Percentiles rank a stretch among this genome's conserved stretches.
Evolutionary conservation across 2,329 filamentous ascomycete species (phyloP).

Genomic region (Metarhizium brunneum): DNA sequence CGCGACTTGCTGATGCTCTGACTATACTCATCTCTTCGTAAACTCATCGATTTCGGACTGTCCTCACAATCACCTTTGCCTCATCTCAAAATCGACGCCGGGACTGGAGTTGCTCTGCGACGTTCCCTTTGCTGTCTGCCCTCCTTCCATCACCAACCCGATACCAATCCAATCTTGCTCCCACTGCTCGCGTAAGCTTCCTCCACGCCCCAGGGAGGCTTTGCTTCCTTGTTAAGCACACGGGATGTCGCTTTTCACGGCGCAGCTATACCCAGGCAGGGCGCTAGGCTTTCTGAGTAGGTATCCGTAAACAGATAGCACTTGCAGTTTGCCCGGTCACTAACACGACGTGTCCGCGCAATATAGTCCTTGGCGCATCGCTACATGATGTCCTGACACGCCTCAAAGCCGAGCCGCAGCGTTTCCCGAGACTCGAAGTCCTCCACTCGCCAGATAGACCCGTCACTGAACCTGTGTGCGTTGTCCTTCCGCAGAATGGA

Average conservation of each 20-base stretch:
- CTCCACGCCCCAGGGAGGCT: not conserved
- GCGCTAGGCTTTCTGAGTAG: slow-evolving; percentile 52
- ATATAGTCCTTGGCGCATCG: slow-evolving; percentile 83
- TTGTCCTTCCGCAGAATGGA: slow-evolving; percentile 76
- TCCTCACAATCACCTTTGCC: not conserved
- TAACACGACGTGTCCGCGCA: slow-evolving; percentile 48
- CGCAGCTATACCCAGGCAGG: slow-evolving; percentile 57
- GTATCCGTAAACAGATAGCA: slow-evolving; percentile 1
- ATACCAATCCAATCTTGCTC: not conserved
- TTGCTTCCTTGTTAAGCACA: not conserved
- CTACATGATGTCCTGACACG: slow-evolving; percentile 83
- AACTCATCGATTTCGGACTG: not conserved
- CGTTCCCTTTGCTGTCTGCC: not conserved
- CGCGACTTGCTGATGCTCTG: not conserved
- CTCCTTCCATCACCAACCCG: not conserved
- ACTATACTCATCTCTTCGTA: not conserved
- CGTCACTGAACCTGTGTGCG: slow-evolving; percentile 62
- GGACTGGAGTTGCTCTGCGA: not conserved
- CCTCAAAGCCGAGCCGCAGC: slow-evolving; percentile 76
- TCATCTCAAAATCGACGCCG: not conserved
- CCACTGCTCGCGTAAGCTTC: not conserved
- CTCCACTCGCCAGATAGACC: slow-evolving; percentile 70
- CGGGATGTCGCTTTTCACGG: slow-evolving; percentile 41
- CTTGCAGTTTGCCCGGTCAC: not conserved
- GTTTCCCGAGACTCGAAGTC: slow-evolving; percentile 75